Evolutionary conservation across 257 asterid species (phyloP).

Genomic region (Parsonsia alboflavescens): DNA sequence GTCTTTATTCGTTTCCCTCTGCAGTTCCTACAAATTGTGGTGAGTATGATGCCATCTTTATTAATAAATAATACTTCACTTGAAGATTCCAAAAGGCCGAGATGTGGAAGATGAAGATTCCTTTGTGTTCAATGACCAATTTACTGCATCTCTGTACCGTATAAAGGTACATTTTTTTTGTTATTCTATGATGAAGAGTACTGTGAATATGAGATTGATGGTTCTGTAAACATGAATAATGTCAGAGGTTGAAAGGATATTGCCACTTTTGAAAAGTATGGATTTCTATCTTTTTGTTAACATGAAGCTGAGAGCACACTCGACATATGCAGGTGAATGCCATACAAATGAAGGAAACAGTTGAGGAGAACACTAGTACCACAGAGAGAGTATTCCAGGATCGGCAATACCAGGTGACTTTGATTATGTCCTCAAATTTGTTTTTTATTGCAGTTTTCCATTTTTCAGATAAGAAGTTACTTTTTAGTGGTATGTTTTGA

Average conservation of each 20-base stretch:
- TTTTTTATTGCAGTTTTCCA: not conserved
- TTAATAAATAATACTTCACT: constrained; percentile 2
- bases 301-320: constrained; percentile 3
- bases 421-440: not conserved
- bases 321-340: constrained; percentile 69
- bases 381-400: constrained; percentile 95
- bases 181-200: not conserved
- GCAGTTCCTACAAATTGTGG: not conserved
- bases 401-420: constrained; percentile 85
- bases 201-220: not conserved
- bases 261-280: not conserved
- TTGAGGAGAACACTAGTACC: constrained; percentile 90
- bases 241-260: too few relatives aligned
- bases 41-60: not conserved
- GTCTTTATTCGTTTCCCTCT: not conserved
- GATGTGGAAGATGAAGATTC: constrained; percentile 59
- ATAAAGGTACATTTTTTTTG: constrained; percentile 47
- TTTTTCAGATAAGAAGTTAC: not conserved
- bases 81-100: constrained; percentile 43
- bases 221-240: not conserved
- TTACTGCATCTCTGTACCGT: constrained; percentile 73
- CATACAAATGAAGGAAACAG: constrained; percentile 95
- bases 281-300: not conserved
- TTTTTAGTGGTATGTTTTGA: not conserved
- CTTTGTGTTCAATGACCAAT: constrained; percentile 73